A percentile compares a stretch with the other conserved stretches of the same genome.
phyloP scores from a whole-genome alignment of 257 asterid species.

The Asclepias syriaca region DNA sequence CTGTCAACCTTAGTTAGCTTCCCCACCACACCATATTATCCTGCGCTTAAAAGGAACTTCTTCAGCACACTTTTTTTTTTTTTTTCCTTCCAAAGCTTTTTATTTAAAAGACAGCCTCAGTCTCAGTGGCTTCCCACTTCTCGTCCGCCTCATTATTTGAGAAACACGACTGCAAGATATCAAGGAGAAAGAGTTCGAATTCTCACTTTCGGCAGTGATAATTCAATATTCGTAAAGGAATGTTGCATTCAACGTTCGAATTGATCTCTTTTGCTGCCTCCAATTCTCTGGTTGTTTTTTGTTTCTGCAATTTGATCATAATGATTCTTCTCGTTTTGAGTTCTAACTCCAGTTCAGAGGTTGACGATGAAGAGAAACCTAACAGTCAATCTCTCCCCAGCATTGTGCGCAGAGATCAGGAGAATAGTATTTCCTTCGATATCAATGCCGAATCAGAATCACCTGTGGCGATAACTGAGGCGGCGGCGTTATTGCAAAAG shows the following conservation, averaged over 20 bases:
- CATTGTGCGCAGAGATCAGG: background rate
- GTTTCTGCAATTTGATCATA: slow-evolving; percentile 57
- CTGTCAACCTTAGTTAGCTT: slow-evolving; percentile 28
- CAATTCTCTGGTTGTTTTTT: slow-evolving; percentile 48
- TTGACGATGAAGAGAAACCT: slow-evolving; percentile 5
- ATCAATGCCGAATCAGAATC: background rate
- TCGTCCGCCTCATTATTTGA: background rate
- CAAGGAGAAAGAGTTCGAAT: background rate
- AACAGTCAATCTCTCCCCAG: slow-evolving; percentile 5
- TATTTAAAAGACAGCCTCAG: background rate
- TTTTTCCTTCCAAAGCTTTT: slow-evolving; percentile 1
- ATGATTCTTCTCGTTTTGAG: slow-evolving; percentile 40
- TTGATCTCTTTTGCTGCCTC: slow-evolving; percentile 49
- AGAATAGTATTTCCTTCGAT: background rate
- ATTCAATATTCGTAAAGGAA: slow-evolving; percentile 2
- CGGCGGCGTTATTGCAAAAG: too few relatives aligned
- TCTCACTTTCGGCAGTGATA: background rate
- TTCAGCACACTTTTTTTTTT: slow-evolving; percentile 17
- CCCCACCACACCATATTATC: slow-evolving; percentile 34
- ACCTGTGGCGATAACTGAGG: background rate
- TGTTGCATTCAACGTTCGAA: slow-evolving; percentile 46
- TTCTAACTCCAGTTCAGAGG: slow-evolving; percentile 23
- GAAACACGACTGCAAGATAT: background rate
- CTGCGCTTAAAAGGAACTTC: slow-evolving; percentile 30
- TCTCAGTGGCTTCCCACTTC: slow-evolving; percentile 6